phyloP scores from a whole-genome alignment of 1,139 yeast species.

The Candida albicans region DNA sequence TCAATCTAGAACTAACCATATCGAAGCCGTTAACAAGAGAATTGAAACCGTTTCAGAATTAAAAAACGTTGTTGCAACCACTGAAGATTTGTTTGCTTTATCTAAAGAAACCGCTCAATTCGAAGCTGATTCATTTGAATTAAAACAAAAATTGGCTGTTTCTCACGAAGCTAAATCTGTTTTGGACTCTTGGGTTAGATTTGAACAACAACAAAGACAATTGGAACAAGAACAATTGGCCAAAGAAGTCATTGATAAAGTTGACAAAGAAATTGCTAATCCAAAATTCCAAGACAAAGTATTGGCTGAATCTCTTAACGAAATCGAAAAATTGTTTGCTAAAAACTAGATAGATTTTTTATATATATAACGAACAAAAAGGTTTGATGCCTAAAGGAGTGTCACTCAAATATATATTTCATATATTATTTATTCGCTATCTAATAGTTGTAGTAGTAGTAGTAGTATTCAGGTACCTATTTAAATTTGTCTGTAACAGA shows the following conservation, averaged over 20 bases:
- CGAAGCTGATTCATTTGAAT: slow-evolving; percentile 91
- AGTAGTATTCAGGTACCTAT: neutral
- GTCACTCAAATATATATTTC: slow-evolving; percentile 2
- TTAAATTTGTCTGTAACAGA: slow-evolving; percentile 18
- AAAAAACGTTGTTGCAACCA: slow-evolving; percentile 88
- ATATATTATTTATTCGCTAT: neutral
- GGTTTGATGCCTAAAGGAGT: slow-evolving; percentile 1
- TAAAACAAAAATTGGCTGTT: slow-evolving; percentile 86
- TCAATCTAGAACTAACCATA: slow-evolving; percentile 87
- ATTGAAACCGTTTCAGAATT: slow-evolving; percentile 84
- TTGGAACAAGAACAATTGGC: slow-evolving; percentile 92
- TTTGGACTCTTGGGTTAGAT: slow-evolving; percentile 98
- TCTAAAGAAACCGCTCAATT: slow-evolving; percentile 96
- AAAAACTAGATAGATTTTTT: slow-evolving; percentile 30
- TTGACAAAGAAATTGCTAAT: slow-evolving; percentile 78
- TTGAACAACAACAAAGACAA: slow-evolving; percentile 95
- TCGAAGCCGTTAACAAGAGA: slow-evolving; percentile 89
- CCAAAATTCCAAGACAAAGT: slow-evolving; percentile 94
- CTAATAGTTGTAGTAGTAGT: too few species aligned
- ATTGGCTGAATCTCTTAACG: slow-evolving; percentile 86
- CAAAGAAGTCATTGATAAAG: slow-evolving; percentile 82
- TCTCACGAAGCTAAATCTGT: slow-evolving; percentile 91
- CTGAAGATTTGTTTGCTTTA: slow-evolving; percentile 86
- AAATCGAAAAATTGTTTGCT: slow-evolving; percentile 81
- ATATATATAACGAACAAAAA: slow-evolving; percentile 4